These are phyloP conservation scores for Pichia deserticola DNA, from an alignment of 805 yeast species.

Conservation along the genomic window DNA sequence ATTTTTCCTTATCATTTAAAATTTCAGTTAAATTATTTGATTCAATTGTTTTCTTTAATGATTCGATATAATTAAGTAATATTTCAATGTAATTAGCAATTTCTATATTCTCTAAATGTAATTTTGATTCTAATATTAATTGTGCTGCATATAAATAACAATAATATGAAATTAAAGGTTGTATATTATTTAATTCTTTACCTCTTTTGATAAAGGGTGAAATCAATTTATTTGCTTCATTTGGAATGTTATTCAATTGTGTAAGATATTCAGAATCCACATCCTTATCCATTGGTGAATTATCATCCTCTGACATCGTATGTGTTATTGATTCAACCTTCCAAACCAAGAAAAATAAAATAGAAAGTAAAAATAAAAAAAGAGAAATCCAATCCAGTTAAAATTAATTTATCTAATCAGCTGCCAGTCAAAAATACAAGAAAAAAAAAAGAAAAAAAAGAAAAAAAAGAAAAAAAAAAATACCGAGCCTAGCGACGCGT, in stretches of 20 bases:
- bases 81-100: constrained; percentile 52
- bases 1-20: constrained; percentile 52
- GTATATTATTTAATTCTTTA: constrained; percentile 45
- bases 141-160: constrained; percentile 71
- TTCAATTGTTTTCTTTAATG: constrained; percentile 33
- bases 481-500: too few relatives aligned
- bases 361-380: too few relatives aligned
- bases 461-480: too few relatives aligned
- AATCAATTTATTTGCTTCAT: constrained; percentile 29
- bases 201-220: constrained; percentile 47
- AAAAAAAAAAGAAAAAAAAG: too few relatives aligned
- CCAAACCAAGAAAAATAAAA: too few relatives aligned
- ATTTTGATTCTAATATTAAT: constrained; percentile 49
- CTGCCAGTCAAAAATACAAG: too few relatives aligned
- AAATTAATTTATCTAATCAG: too few relatives aligned
- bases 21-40: constrained; percentile 37
- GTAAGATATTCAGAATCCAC: background rate
- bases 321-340: too few relatives aligned
- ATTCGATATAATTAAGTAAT: constrained; percentile 68
- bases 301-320: background rate
- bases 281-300: background rate
- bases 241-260: constrained; percentile 17
- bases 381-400: too few relatives aligned
- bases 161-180: constrained; percentile 67
- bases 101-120: constrained; percentile 50